Conservation (phyloP, 768 basidiomycete genomes). For the Rhodotorula diobovata region DNA sequence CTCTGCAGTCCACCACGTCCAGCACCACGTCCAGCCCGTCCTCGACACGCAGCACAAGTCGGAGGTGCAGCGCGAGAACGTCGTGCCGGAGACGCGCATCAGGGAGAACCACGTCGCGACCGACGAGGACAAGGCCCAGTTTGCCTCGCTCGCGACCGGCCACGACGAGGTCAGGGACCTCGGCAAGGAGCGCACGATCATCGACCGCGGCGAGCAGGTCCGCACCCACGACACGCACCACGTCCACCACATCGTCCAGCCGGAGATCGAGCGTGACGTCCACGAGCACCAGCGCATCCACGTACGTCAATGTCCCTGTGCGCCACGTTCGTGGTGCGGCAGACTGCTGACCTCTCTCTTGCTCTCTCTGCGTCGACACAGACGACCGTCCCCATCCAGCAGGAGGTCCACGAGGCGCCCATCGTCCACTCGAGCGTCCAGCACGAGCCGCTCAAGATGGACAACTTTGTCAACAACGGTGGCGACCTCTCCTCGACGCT, state of each 20-base stretch:
- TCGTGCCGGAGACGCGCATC: slow-evolving; percentile 14
- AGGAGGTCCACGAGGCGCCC: no score
- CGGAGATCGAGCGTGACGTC: slow-evolving; percentile 50
- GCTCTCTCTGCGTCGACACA: slow-evolving; percentile 8
- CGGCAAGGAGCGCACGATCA: slow-evolving; percentile 12
- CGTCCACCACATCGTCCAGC: slow-evolving; percentile 45
- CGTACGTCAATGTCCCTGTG: slow-evolving; percentile 45
- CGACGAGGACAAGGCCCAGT: slow-evolving; percentile 31
- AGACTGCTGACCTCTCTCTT: background rate
- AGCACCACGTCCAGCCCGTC: slow-evolving; percentile 34
- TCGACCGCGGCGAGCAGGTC: slow-evolving; percentile 32
- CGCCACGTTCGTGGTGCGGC: slow-evolving; percentile 39
- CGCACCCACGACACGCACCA: slow-evolving; percentile 24
- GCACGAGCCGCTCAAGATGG: slow-evolving; percentile 34
- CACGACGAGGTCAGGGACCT: slow-evolving; percentile 4
- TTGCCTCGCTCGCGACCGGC: slow-evolving; percentile 19
- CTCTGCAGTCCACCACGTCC: slow-evolving; percentile 7
- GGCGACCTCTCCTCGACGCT: slow-evolving; percentile 34
- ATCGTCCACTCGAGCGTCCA: slow-evolving; percentile 26
- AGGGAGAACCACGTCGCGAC: slow-evolving; percentile 33
- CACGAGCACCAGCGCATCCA: slow-evolving; percentile 48
- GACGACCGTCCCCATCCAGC: no score
- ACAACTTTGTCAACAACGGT: slow-evolving; percentile 25
- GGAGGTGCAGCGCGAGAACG: slow-evolving; percentile 19
- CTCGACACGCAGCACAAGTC: slow-evolving; percentile 30